Evolutionary conservation across 2,329 filamentous ascomycete genomes (phyloP).

Genomic region (Cercospora beticola): DNA sequence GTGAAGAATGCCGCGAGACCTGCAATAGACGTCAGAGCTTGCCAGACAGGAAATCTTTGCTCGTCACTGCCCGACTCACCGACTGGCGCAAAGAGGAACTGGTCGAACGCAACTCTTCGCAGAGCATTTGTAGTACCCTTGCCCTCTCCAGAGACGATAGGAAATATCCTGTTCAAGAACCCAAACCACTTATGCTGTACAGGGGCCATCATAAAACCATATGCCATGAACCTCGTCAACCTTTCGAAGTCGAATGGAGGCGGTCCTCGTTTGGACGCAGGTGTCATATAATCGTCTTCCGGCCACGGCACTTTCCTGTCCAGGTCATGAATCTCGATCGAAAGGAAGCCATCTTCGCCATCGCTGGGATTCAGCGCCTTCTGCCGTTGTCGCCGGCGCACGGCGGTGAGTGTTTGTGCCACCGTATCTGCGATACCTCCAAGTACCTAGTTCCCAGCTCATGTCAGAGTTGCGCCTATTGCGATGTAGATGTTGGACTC

Average conservation of each 20-base stretch:
- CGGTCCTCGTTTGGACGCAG: constrained; percentile 58
- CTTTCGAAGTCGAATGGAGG: constrained; percentile 95
- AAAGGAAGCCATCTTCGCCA: constrained; percentile 66
- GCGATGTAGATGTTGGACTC: constrained; percentile 15
- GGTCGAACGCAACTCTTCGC: constrained; percentile 89
- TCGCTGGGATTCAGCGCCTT: constrained; percentile 54
- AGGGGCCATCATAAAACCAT: constrained; percentile 94
- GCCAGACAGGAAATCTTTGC: neutral
- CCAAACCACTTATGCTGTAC: constrained; percentile 95
- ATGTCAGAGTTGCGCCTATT: constrained; percentile 1
- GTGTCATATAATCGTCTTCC: constrained; percentile 65
- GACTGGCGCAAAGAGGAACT: constrained; percentile 87
- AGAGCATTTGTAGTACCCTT: constrained; percentile 67
- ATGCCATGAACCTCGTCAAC: constrained; percentile 91
- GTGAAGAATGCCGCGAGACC: constrained; percentile 87
- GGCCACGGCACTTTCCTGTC: constrained; percentile 73
- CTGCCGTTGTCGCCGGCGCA: constrained; percentile 59
- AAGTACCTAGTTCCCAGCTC: constrained; percentile 57
- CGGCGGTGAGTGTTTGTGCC: constrained; percentile 85
- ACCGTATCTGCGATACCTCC: constrained; percentile 96
- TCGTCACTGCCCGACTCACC: constrained; percentile 50
- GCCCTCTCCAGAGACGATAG: constrained; percentile 57
- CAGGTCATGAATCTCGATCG: constrained; percentile 86
- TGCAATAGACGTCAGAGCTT: constrained; percentile 31
- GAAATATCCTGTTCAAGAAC: constrained; percentile 78